phyloP scores from a whole-genome alignment of 2,329 filamentous ascomycete species.

The Hypocreales sp. region DNA sequence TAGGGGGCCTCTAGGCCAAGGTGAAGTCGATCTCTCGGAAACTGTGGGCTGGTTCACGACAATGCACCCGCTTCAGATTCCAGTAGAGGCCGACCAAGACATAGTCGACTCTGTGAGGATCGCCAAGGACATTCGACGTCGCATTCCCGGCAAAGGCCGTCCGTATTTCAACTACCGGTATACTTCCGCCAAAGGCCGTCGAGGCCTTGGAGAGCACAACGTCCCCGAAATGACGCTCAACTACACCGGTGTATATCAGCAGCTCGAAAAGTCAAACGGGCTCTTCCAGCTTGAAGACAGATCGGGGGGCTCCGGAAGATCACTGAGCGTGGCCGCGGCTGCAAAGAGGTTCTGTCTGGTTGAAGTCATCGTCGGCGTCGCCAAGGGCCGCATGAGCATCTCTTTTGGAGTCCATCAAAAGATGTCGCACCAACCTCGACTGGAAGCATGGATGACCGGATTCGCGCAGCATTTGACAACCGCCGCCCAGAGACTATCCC shows the following conservation, averaged over 20 bases:
- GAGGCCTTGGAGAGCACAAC: not conserved
- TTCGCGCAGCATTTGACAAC: not conserved
- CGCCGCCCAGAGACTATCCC: not conserved
- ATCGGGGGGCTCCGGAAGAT: too few relatives aligned
- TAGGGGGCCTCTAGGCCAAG: not conserved
- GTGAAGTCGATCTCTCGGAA: too few relatives aligned
- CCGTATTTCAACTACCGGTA: too few relatives aligned
- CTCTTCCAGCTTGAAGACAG: not conserved
- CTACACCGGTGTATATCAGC: not conserved
- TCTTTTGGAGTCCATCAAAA: not conserved
- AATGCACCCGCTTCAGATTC: not conserved
- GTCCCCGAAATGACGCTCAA: not conserved
- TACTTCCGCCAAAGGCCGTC: too few relatives aligned
- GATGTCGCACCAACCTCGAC: not conserved
- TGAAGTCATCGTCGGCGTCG: not conserved
- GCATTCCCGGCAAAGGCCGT: too few relatives aligned
- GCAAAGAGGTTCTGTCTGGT: not conserved
- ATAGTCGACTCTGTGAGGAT: not conserved
- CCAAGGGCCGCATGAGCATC: not conserved
- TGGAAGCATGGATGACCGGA: not conserved
- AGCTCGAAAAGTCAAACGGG: not conserved
- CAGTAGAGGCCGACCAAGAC: not conserved
- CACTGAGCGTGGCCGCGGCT: too few relatives aligned
- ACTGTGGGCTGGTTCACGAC: not conserved
- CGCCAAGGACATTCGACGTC: too few relatives aligned